Evolutionary conservation across 768 basidiomycete species (phyloP), one percentile per base, ranked within the genome.

Genomic region (Lactarius sanguifluus): DNA sequence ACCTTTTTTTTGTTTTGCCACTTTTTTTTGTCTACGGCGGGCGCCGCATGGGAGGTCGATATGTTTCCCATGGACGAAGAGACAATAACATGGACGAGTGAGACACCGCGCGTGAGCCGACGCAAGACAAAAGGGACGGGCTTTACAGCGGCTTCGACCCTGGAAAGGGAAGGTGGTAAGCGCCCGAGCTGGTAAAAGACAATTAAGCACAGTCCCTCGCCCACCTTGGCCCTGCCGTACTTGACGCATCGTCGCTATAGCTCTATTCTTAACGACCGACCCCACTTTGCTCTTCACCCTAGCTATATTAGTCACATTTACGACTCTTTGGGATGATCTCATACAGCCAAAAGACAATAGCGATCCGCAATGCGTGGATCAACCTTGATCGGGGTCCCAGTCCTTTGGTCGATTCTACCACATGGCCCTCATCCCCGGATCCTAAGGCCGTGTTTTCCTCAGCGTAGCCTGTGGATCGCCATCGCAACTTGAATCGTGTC

Each of bases 71-170:
- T 67, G 54, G 18, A 18, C 9, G 32, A 12, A 30, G 25, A 68
- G 59, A 68, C 66, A 69, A 68, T 69, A 69, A 57, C 61, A 25
- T 30, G 16, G 59, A 57, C 12, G 62, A 67, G 62, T 25, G 61
- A 54, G 56, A 41, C 5, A 16, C 32, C 15, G 62, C 59, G 67
- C 69, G 66, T 68, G 66, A 61, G 62, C 59, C n/a, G 45, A 54
- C 30, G 41, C 60, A 64, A 70, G 67, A 70, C 69, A 70, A 70
- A 66, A 70, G 68, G 62, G 67, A 60, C 52, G 60, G 58, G 61
- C 25, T 13, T 45, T 61, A 60, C 64, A 34, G 58, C 50, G 61
- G 41, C 58, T 63, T 67, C 52, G 54, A 25, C 20, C 20, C 69
- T 62, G 52, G 45, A 62, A 64, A 57, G 5, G 66, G 66, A 56